Percentiles rank a stretch among this genome's conserved stretches.
These are phyloP conservation scores for Rhazya stricta DNA, from an alignment of 257 asterid genomes.

Conservation along the genomic window DNA sequence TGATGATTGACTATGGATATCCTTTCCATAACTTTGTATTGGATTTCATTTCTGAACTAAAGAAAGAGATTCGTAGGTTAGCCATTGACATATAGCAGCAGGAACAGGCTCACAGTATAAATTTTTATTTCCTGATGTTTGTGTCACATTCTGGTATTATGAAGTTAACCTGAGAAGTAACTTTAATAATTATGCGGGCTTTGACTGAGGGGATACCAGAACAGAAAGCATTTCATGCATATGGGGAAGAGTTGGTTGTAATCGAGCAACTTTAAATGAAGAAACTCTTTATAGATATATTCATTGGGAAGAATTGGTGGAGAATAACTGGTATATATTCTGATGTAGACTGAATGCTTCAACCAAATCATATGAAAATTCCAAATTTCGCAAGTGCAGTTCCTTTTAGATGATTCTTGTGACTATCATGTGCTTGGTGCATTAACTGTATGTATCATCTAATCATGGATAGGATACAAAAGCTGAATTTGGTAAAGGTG, in stretches of 20 bases:
- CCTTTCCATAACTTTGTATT: background rate
- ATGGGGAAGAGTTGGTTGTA: background rate
- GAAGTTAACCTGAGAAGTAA: background rate
- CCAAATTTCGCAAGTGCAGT: background rate
- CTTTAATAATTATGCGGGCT: background rate
- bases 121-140: background rate
- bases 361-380: background rate
- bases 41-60: background rate
- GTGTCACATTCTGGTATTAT: background rate
- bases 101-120: background rate
- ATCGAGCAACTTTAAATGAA: background rate
- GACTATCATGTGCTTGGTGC: background rate
- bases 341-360: background rate
- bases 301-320: background rate
- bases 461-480: background rate
- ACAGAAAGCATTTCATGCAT: background rate
- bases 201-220: background rate
- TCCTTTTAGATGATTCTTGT: background rate
- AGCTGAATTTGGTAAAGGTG: background rate
- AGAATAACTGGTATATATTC: background rate
- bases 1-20: no score
- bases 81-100: background rate
- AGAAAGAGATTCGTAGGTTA: background rate
- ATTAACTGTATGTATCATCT: background rate
- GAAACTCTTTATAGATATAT: background rate